phyloP scores from a whole-genome alignment of 257 asterid genomes.

The Forsythia suspensa region DNA sequence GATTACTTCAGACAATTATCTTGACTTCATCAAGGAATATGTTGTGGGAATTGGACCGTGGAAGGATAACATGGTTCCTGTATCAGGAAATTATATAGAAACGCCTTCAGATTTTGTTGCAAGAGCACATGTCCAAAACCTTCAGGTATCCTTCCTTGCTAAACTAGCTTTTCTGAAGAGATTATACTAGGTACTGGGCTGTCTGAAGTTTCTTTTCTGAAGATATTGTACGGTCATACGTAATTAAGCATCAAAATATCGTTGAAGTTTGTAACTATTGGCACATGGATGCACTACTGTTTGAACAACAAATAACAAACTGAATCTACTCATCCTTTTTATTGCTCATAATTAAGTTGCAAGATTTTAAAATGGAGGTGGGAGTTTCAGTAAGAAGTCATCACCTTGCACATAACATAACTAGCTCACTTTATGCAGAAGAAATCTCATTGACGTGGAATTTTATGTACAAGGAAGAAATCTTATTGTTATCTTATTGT shows the following conservation, averaged over 20 bases:
- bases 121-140: slow-evolving; percentile 86
- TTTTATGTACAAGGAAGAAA: no score
- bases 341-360: no score
- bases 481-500: no score
- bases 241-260: not conserved
- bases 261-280: not conserved
- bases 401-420: not conserved
- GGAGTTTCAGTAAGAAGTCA: not conserved
- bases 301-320: not conserved
- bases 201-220: not conserved
- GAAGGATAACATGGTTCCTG: slow-evolving; percentile 74
- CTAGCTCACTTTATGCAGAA: not conserved
- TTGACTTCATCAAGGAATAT: slow-evolving; percentile 79
- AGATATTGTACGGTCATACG: not conserved
- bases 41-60: slow-evolving; percentile 94
- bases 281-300: not conserved
- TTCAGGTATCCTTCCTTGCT: slow-evolving; percentile 58
- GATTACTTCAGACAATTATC: slow-evolving; percentile 86
- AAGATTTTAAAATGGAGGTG: not conserved
- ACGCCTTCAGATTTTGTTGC: slow-evolving; percentile 77
- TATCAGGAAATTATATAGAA: slow-evolving; percentile 51
- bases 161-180: not conserved
- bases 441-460: no score
- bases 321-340: no score
- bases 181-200: not conserved